phyloP scores from a whole-genome alignment of 2,329 filamentous ascomycete species.

The Davidsoniella virescens region DNA sequence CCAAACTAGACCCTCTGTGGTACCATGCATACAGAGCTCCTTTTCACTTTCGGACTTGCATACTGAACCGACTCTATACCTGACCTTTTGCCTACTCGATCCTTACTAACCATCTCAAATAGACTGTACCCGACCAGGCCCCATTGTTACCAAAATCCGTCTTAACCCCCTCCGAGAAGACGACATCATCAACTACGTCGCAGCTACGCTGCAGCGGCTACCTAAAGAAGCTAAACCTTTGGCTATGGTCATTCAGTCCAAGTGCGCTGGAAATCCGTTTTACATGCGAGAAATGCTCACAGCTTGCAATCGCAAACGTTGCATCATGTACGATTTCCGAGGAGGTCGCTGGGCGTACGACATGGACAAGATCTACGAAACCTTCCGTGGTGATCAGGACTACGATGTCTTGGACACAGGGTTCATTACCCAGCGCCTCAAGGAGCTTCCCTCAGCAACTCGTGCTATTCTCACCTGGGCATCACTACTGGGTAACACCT shows the following conservation, averaged over 20 bases:
- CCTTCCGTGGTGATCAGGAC: slow-evolving; percentile 65
- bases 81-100: slow-evolving; percentile 10
- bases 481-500: slow-evolving; percentile 62
- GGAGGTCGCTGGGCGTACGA: slow-evolving; percentile 72
- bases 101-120: slow-evolving; percentile 15
- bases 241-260: slow-evolving; percentile 73
- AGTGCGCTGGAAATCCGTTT: slow-evolving; percentile 77
- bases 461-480: slow-evolving; percentile 75
- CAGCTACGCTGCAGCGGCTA: slow-evolving; percentile 59
- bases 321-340: slow-evolving; percentile 81
- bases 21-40: neutral
- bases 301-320: slow-evolving; percentile 70
- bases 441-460: slow-evolving; percentile 58
- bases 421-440: slow-evolving; percentile 64
- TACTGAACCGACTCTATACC: neutral
- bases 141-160: slow-evolving; percentile 52
- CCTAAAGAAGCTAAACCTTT: slow-evolving; percentile 60
- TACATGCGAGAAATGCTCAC: slow-evolving; percentile 85
- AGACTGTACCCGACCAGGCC: slow-evolving; percentile 30
- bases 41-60: neutral
- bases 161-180: slow-evolving; percentile 59
- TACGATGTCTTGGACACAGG: slow-evolving; percentile 67
- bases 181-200: slow-evolving; percentile 69
- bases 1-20: too few species aligned
- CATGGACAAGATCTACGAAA: slow-evolving; percentile 68